These are phyloP conservation scores for Xylariaceae sp. DNA, from an alignment of 2,329 filamentous ascomycete species.

Conservation along the genomic window DNA sequence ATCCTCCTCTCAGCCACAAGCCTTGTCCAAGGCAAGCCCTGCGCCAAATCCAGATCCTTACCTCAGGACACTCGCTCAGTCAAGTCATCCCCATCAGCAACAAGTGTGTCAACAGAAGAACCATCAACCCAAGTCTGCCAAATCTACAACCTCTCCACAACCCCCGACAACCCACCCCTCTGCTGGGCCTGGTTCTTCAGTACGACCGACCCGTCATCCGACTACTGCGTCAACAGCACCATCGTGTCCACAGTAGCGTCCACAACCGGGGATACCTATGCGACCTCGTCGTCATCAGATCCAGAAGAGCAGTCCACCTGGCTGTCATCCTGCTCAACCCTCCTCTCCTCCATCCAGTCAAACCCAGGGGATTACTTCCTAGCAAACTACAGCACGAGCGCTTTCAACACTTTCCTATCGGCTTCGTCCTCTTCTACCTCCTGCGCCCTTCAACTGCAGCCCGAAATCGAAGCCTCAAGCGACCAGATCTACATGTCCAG, in stretches of 20 bases:
- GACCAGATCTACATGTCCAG: slow-evolving; percentile 21
- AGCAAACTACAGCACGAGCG: slow-evolving; percentile 12
- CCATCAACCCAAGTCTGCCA: slow-evolving; percentile 6
- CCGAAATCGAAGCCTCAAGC: slow-evolving; percentile 14
- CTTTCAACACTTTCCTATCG: slow-evolving; percentile 15
- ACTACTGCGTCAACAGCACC: slow-evolving; percentile 20
- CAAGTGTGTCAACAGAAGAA: no score
- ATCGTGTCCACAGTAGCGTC: slow-evolving; percentile 1
- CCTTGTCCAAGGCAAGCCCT: not conserved
- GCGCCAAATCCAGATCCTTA: not conserved
- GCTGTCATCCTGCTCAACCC: slow-evolving; percentile 11
- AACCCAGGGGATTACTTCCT: slow-evolving; percentile 19
- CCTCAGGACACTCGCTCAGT: not conserved
- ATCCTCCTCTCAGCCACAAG: not conserved
- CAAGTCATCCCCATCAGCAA: no score
- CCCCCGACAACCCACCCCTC: slow-evolving; percentile 15
- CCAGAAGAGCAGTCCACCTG: slow-evolving; percentile 6
- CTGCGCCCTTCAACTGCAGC: slow-evolving; percentile 19
- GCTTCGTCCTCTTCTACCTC: slow-evolving; percentile 5
- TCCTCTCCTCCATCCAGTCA: slow-evolving; percentile 1
- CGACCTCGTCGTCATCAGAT: no score
- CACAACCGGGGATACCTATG: no score
- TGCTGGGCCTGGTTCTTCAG: slow-evolving; percentile 22
- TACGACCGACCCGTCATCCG: slow-evolving; percentile 6
- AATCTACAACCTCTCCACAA: slow-evolving; percentile 12